phyloP scores from a whole-genome alignment of 306 rosid species.

The Fragaria vesca region DNA sequence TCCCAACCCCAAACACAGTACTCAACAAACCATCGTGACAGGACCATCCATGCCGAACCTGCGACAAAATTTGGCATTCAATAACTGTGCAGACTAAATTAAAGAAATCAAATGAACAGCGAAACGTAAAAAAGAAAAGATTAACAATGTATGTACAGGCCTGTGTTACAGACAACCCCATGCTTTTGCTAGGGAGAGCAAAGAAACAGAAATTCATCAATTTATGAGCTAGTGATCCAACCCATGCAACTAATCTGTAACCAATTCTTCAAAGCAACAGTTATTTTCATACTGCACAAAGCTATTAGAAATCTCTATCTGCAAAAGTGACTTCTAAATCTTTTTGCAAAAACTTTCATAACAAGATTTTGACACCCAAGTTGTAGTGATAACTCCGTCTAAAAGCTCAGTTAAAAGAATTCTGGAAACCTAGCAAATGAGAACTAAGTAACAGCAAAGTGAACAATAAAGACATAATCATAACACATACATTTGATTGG shows the following conservation, averaged over 20 bases:
- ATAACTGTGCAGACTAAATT: neutral
- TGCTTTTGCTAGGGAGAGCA: slow-evolving; percentile 1
- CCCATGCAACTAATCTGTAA: neutral
- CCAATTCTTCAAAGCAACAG: slow-evolving; percentile 1
- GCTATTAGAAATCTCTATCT: neutral
- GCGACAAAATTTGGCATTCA: slow-evolving; percentile 31
- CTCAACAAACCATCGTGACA: slow-evolving; percentile 77
- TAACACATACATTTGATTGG: neutral
- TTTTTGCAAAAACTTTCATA: neutral
- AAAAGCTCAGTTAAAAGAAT: neutral
- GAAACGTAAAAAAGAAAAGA: neutral
- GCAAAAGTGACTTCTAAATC: neutral
- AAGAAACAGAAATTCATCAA: neutral
- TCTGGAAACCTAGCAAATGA: neutral
- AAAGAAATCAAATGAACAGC: neutral
- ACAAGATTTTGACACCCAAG: neutral
- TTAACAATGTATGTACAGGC: neutral
- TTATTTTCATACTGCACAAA: neutral
- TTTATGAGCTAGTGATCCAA: neutral
- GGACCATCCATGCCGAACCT: slow-evolving; percentile 98
- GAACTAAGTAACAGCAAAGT: neutral
- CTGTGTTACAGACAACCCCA: neutral
- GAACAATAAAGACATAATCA: neutral
- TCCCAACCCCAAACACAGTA: slow-evolving; percentile 93
- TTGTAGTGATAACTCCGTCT: neutral